phyloP scores from a whole-genome alignment of 805 yeast genomes.

The Saccharomycopsis fibuligera region DNA sequence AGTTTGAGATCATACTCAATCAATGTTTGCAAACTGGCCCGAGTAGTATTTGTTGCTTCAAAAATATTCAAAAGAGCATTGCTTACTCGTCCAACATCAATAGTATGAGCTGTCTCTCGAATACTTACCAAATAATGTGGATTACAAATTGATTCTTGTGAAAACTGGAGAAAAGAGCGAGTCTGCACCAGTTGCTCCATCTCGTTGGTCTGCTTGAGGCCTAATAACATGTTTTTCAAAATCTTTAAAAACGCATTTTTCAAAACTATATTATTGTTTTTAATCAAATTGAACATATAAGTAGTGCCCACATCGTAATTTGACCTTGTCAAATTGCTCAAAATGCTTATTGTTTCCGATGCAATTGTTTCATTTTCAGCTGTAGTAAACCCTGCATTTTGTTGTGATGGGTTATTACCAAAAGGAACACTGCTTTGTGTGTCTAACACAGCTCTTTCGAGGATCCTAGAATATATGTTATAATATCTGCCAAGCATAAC shows the following conservation, averaged over 20 bases:
- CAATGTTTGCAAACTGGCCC: background rate
- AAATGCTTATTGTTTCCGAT: conserved; percentile 1
- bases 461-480: conserved; percentile 38
- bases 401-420: background rate
- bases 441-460: conserved; percentile 37
- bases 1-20: conserved; percentile 11
- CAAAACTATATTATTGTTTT: conserved; percentile 10
- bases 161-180: conserved; percentile 6
- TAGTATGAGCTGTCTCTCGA: conserved; percentile 1
- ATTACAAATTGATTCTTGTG: background rate
- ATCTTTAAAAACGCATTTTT: conserved; percentile 17
- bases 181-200: background rate
- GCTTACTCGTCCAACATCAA: conserved; percentile 12
- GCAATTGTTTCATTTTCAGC: conserved; percentile 5
- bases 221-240: conserved; percentile 8
- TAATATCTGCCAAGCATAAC: conserved; percentile 66
- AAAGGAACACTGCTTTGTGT: conserved; percentile 26
- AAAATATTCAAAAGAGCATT: conserved; percentile 4
- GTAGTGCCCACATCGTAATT: conserved; percentile 15
- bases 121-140: conserved; percentile 40
- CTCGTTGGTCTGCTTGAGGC: background rate
- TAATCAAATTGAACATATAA: conserved; percentile 13
- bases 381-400: background rate
- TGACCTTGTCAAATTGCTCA: conserved; percentile 15
- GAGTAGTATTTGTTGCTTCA: conserved; percentile 3